These are phyloP conservation scores for Blastomyces percursus DNA, from an alignment of 2,329 filamentous ascomycete species.

Conservation along the genomic window DNA sequence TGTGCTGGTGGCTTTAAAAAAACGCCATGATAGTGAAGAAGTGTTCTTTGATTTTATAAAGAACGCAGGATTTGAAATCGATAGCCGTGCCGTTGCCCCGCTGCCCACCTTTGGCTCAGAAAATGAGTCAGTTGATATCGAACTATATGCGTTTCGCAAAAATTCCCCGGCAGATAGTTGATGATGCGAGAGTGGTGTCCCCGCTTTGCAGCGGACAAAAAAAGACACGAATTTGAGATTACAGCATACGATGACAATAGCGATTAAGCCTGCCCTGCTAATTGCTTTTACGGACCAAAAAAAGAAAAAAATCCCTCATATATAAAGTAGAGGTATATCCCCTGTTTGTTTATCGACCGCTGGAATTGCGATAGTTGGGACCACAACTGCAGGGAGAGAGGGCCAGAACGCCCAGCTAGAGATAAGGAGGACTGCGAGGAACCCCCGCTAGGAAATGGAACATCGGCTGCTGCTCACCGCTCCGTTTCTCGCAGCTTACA, in stretches of 20 bases:
- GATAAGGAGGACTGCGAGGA: neutral
- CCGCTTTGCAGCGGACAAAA: neutral
- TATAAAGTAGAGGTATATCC: neutral
- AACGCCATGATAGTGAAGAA: slow-evolving; percentile 54
- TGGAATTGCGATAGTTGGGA: neutral
- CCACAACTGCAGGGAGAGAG: neutral
- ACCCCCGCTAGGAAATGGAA: neutral
- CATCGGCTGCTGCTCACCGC: slow-evolving; percentile 1
- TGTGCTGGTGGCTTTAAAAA: slow-evolving; percentile 54
- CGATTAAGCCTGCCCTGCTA: neutral
- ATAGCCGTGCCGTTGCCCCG: slow-evolving; percentile 24
- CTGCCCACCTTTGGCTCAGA: slow-evolving; percentile 28
- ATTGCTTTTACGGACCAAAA: neutral
- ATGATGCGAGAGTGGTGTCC: neutral
- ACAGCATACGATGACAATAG: neutral
- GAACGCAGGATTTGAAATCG: slow-evolving; percentile 25
- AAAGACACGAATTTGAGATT: neutral
- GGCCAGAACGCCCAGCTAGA: neutral
- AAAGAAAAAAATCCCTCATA: slow-evolving; percentile 4
- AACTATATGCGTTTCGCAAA: slow-evolving; percentile 28
- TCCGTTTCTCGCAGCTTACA: slow-evolving; percentile 3
- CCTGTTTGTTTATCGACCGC: neutral
- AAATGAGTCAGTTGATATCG: slow-evolving; percentile 26
- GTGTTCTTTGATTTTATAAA: slow-evolving; percentile 55
- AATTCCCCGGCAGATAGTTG: slow-evolving; percentile 1